These are phyloP conservation scores for Penicillium palitans DNA, from an alignment of 2,329 filamentous ascomycete species.

Conservation along the genomic window DNA sequence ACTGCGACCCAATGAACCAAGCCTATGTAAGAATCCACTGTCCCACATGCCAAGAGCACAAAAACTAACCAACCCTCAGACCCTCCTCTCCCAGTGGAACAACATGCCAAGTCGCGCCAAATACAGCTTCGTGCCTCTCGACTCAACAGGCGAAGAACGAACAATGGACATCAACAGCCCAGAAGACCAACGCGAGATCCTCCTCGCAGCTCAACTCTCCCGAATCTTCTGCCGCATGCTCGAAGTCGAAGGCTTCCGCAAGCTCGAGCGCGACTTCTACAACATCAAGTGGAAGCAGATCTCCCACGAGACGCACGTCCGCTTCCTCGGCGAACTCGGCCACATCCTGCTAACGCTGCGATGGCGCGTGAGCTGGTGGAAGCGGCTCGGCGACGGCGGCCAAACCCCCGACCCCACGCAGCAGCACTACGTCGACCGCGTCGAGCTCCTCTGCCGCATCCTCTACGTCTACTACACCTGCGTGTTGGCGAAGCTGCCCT, in stretches of 20 bases:
- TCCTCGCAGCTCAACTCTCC: slow-evolving; percentile 47
- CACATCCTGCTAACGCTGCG: slow-evolving; percentile 46
- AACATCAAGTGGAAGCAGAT: slow-evolving; percentile 49
- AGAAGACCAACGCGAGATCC: slow-evolving; percentile 41
- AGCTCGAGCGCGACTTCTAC: slow-evolving; percentile 47
- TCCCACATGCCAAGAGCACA: not conserved
- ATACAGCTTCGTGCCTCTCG: slow-evolving; percentile 42
- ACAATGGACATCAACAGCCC: slow-evolving; percentile 42
- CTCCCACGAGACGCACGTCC: slow-evolving; percentile 44
- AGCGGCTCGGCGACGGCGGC: slow-evolving; percentile 43
- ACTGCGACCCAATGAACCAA: slow-evolving; percentile 43
- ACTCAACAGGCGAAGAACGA: slow-evolving; percentile 33
- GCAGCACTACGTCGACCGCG: slow-evolving; percentile 43
- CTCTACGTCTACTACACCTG: slow-evolving; percentile 51
- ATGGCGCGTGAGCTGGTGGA: slow-evolving; percentile 50
- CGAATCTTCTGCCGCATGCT: slow-evolving; percentile 50
- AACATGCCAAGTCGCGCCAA: slow-evolving; percentile 50
- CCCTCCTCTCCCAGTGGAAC: slow-evolving; percentile 46
- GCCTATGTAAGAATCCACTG: slow-evolving; percentile 39
- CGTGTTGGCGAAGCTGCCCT: slow-evolving; percentile 44
- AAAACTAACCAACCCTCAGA: slow-evolving; percentile 26
- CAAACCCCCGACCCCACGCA: slow-evolving; percentile 37
- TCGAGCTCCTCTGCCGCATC: slow-evolving; percentile 45
- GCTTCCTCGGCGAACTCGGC: slow-evolving; percentile 43
- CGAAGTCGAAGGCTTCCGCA: slow-evolving; percentile 48